phyloP scores from a whole-genome alignment of 129 eudicot genomes.

The Dittrichia graveolens region DNA sequence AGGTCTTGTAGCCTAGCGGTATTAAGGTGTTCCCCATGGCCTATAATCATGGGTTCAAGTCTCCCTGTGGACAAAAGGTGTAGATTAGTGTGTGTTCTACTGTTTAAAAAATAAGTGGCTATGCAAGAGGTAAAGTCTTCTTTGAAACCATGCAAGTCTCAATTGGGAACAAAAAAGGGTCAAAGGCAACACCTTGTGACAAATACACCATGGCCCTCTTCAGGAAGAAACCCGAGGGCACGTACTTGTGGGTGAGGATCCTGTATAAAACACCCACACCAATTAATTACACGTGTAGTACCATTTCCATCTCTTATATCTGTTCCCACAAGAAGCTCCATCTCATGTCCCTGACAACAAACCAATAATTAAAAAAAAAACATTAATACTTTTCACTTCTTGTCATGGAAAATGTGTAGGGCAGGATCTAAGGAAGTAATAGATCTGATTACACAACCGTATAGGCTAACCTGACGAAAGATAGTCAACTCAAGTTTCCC shows the following conservation, averaged over 20 bases:
- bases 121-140: neutral
- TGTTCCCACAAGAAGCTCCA: conserved; percentile 82
- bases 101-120: no score
- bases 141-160: neutral
- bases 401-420: neutral
- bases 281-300: conserved; percentile 78
- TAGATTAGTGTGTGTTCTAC: no score
- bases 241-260: conserved; percentile 90
- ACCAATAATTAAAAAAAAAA: conserved; percentile 18
- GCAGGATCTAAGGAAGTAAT: neutral
- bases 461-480: conserved; percentile 66
- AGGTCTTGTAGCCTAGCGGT: no score
- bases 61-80: no score
- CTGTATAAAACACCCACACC: conserved; percentile 94
- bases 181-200: conserved; percentile 60
- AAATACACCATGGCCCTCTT: conserved; percentile 93
- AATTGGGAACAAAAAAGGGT: neutral
- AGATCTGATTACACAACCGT: neutral
- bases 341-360: conserved; percentile 67
- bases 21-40: no score
- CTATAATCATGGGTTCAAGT: no score
- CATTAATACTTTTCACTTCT: neutral
- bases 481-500: conserved; percentile 68
- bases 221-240: conserved; percentile 89
- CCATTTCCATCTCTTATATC: conserved; percentile 94